Evolutionary conservation across 306 rosid genomes (phyloP).

Genomic region (Citrullus colocynthis): DNA sequence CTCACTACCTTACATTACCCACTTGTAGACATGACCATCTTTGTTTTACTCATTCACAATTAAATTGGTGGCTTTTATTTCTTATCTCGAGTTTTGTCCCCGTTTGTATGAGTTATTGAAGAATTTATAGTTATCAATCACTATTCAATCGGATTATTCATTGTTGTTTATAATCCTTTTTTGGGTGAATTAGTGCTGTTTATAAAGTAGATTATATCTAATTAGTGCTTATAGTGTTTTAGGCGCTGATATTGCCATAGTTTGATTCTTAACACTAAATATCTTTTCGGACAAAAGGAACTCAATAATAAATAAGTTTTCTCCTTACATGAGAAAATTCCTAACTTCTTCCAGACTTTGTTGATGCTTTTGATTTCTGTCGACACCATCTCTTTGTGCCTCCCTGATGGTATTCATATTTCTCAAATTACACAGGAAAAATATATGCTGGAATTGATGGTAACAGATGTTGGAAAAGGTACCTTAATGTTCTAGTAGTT

Average conservation of each 20-base stretch:
- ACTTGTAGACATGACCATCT: not conserved
- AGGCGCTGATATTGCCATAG: not conserved
- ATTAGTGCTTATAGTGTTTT: not conserved
- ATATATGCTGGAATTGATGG: constrained; percentile 50
- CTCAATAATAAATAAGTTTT: too few relatives aligned
- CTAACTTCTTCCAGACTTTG: not conserved
- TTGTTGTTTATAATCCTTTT: not conserved
- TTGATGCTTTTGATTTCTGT: not conserved
- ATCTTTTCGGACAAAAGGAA: too few relatives aligned
- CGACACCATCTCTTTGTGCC: not conserved
- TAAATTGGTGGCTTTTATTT: not conserved
- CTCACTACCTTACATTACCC: not conserved
- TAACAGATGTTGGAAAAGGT: constrained; percentile 87
- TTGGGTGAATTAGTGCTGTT: not conserved
- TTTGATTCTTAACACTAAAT: not conserved
- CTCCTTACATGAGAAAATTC: not conserved
- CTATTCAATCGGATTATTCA: not conserved
- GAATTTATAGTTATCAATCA: not conserved
- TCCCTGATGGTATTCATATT: constrained; percentile 15
- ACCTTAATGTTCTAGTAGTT: not conserved
- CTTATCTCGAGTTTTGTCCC: not conserved
- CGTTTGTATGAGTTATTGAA: not conserved
- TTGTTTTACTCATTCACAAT: not conserved
- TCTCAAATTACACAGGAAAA: constrained; percentile 43
- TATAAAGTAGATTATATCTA: not conserved